Conservation (phyloP, 1,284 basidiomycete species). For the Apiotrichum brassicae region DNA sequence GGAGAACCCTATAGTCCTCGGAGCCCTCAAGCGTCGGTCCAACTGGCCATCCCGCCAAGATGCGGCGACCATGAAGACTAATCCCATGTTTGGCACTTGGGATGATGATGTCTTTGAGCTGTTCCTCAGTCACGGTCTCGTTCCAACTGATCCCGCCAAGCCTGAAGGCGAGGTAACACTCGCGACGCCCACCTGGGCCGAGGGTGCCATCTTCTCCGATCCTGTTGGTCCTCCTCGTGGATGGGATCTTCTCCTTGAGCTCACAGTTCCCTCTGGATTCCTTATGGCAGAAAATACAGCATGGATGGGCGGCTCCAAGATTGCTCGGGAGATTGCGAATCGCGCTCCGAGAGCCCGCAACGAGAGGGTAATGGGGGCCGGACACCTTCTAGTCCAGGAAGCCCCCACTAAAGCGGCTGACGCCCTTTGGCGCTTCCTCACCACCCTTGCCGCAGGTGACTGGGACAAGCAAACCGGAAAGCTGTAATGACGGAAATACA, state of each 20-base stretch:
- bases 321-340: conserved; percentile 15
- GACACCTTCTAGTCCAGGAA: conserved; percentile 40
- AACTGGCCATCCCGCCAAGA: conserved; percentile 60
- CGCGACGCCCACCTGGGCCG: conserved; percentile 33
- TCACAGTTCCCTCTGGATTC: conserved; percentile 30
- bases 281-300: conserved; percentile 25
- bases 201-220: conserved; percentile 35
- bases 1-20: conserved; percentile 25
- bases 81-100: conserved; percentile 36
- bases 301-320: conserved; percentile 19
- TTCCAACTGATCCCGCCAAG: conserved; percentile 27
- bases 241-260: conserved; percentile 29
- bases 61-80: conserved; percentile 51
- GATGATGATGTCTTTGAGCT: conserved; percentile 56
- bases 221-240: conserved; percentile 23
- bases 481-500: too few species aligned
- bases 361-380: conserved; percentile 28
- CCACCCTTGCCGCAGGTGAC: conserved; percentile 13
- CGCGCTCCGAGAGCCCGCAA: conserved; percentile 24
- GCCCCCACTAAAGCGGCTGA: conserved; percentile 29
- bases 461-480: conserved; percentile 8
- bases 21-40: conserved; percentile 58
- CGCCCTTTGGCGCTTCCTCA: conserved; percentile 31
- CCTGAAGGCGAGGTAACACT: conserved; percentile 24
- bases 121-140: conserved; percentile 64